Base-by-base conservation (phyloP, 2,329 filamentous ascomycete genomes). In the Exophiala aquamarina region DNA sequence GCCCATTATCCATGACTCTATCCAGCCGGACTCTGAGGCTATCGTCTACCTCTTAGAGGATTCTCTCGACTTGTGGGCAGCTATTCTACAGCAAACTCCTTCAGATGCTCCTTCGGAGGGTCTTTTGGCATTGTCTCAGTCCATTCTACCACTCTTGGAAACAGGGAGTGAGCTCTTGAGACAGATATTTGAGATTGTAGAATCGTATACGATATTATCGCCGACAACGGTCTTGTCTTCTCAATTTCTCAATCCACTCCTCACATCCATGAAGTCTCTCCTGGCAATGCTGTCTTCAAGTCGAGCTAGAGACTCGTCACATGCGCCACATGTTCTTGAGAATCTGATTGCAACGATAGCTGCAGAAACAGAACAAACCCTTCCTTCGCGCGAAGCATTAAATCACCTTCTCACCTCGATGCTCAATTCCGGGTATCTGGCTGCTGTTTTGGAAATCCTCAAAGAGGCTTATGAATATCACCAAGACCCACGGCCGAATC, bases 31-130 rank as follows among this genome's bases (percentile, higher is more conserved):
- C 9, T 93, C 89, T 1, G 77, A 81, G 31, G 76, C 87, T 33
- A 82, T 88, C 57, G 71, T 91, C 2, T 93, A 95, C 61, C 79
- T 98, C 9, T 81, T 95, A 10, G 93, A 97, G 52, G 93, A 98
- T 64, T 88, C 89, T 0, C 74, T 97, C 11, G 91, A 96, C 46
- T 78, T 98, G 3, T 97, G 92, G 92, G 77, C 79, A 26, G 81
- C 86, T 2, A 82, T 96, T 9, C 67, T 91, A 29, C 74, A 75
- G 53, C 82, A 89, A 59, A 84, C 83, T 48, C 75, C 77, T 6
- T 70, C 80, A 10, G 83, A 86, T 1, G 70, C 67, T 11, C 47
- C 83, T 3, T 76, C 81, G 1, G 69, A 75, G 0, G 81, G 83
- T 11, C 69, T 91, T n/a, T 65, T 86, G 3, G 71, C 74, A 3